Evolutionary conservation across 805 yeast species (phyloP).

Genomic region (Teunomyces aglyptinius): DNA sequence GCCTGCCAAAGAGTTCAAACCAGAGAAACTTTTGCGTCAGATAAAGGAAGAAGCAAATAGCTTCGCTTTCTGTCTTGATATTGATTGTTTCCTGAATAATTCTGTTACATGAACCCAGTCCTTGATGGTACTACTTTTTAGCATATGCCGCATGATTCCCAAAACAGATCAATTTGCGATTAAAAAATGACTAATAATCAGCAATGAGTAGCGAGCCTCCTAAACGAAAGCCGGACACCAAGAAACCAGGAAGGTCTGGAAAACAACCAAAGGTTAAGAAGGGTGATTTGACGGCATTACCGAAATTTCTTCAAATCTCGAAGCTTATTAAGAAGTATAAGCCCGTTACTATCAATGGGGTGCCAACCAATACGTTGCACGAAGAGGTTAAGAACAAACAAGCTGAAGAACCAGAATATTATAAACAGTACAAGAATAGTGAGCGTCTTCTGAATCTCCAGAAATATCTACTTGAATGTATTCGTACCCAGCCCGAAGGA

Average conservation of each 20-base stretch:
- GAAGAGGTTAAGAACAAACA: constrained; percentile 8
- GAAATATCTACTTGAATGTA: constrained; percentile 30
- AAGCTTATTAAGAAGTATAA: constrained; percentile 29
- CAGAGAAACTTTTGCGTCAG: no score
- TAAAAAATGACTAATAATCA: constrained; percentile 1
- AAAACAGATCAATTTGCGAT: neutral
- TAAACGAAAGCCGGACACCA: constrained; percentile 1
- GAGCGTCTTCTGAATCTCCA: constrained; percentile 20
- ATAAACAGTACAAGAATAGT: constrained; percentile 6
- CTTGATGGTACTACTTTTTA: neutral
- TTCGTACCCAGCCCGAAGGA: constrained; percentile 17
- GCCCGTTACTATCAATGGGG: constrained; percentile 40
- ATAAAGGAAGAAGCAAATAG: no score
- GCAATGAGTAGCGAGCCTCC: constrained; percentile 1
- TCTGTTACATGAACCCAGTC: no score
- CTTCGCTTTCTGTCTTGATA: no score
- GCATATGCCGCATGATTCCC: neutral
- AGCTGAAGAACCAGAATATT: constrained; percentile 4
- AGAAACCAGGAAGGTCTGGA: neutral
- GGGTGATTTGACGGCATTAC: neutral
- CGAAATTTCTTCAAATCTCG: constrained; percentile 20
- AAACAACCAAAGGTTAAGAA: neutral
- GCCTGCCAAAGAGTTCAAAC: neutral
- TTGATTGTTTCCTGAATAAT: no score
- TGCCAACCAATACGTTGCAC: constrained; percentile 10